Base-by-base conservation (phyloP, 805 yeast genomes). In the Ogataea methylovora region DNA sequence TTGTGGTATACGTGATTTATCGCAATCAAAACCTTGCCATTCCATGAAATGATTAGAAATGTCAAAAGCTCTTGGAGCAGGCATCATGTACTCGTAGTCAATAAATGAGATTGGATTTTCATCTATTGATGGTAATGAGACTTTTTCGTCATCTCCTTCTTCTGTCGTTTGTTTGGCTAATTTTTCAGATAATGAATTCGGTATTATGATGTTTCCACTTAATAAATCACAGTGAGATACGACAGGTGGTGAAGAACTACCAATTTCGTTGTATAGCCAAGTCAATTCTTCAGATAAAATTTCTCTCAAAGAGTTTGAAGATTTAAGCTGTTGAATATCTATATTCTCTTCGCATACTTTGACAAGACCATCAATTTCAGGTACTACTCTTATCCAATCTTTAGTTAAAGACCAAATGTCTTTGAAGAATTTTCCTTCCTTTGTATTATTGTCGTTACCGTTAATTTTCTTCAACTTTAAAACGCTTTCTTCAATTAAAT, bases 11-110 rank as follows among this genome's bases (percentile, higher is more conserved):
- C 69, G 69, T 10, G 64, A 52, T 17, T 70, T 65, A 43, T 77
- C 76, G 52, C 92, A 83, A 41, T 78, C 76, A 45, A 80, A 81
- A 2, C 92, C 92, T 52, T 82, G 92, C 86, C 88, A 79, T 51
- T 79, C 87, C 51, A 78, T 76, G 42, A 79, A 73, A 54, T 79
- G 87, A 44, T 79, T 79, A 11, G 86, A 80, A 16, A 80, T 76
- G 48, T 79, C 87, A 49, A 79, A 79, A 0, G 83, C 86, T 30
- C 87, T 55, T 4, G 86, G 84, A 3, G 81, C 82, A 9, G 79
- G 79, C 41, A 76, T 63, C 73, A 80, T 73, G 46, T 79, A 79
- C 57, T 79, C 87, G 48, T 79, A 79, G 49, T 79, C 87, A 30
- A 79, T 79, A 44, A 79, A 78, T 11, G 73, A 65, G 11, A 78